Evolutionary conservation across 73 alveolate genomes (phyloP).

Genomic region (Diophrys appendiculata): DNA sequence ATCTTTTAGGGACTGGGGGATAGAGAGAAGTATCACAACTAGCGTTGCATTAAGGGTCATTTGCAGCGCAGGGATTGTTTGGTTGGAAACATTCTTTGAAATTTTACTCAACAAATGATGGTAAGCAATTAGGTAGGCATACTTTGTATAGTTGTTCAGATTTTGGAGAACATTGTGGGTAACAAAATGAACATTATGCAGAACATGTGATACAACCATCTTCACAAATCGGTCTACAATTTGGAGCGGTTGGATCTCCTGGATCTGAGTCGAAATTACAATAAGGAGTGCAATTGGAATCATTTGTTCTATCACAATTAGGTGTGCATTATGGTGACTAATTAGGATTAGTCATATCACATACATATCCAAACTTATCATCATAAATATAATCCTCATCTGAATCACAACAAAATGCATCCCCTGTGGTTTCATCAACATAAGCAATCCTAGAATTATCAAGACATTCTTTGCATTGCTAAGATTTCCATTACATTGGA

Average conservation of each 20-base stretch:
- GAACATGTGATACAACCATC: background rate
- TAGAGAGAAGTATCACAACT: background rate
- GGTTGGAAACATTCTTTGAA: background rate
- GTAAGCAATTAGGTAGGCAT: background rate
- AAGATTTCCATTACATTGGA: background rate
- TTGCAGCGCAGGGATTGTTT: background rate
- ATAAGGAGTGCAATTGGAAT: background rate
- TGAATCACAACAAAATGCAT: background rate
- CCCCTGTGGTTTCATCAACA: background rate
- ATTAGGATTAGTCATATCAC: slow-evolving; percentile 2
- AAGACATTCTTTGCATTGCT: background rate
- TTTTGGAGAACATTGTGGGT: background rate
- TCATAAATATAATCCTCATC: background rate
- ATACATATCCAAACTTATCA: background rate
- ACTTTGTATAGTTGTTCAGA: background rate
- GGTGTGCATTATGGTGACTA: background rate
- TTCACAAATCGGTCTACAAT: background rate
- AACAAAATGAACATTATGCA: background rate
- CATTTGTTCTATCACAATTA: background rate
- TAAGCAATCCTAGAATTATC: background rate
- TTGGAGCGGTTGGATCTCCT: too few species aligned
- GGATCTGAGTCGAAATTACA: background rate
- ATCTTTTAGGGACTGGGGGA: background rate
- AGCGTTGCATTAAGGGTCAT: background rate
- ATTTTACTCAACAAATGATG: too few species aligned